A percentile compares a stretch with the other conserved stretches of the same genome.
Evolutionary conservation across 257 asterid species (phyloP).

Genomic region (Solanum gracilifrons): DNA sequence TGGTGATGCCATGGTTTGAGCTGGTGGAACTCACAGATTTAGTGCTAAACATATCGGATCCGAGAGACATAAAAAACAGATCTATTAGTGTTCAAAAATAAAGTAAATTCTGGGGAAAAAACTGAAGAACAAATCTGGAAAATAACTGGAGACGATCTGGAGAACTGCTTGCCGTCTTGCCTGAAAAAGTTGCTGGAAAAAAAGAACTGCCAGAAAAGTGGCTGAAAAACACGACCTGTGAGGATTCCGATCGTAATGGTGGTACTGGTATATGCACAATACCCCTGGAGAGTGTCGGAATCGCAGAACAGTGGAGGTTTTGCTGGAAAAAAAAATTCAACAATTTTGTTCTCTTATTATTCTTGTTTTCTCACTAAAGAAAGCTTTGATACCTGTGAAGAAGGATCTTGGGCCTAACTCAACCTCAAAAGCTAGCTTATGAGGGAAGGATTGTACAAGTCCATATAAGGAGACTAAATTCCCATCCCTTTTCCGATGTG

Average conservation of each 20-base stretch:
- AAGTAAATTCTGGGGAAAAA: neutral
- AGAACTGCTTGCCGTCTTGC: neutral
- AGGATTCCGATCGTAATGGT: neutral
- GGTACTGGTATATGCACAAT: neutral
- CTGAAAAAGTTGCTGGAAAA: neutral
- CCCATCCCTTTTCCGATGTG: neutral
- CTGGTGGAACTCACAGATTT: neutral
- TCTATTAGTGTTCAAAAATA: neutral
- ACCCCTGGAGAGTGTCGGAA: neutral
- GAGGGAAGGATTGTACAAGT: neutral
- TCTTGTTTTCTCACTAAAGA: neutral
- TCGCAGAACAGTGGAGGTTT: neutral
- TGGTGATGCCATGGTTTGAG: neutral
- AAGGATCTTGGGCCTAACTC: neutral
- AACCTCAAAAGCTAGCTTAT: neutral
- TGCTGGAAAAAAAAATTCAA: neutral
- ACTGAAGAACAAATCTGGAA: neutral
- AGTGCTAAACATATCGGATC: neutral
- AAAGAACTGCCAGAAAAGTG: neutral
- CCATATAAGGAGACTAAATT: neutral
- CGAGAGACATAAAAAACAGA: neutral
- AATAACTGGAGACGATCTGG: neutral
- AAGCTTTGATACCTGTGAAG: neutral
- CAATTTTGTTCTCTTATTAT: neutral
- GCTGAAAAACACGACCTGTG: neutral